phyloP scores from a whole-genome alignment of 2,329 filamentous ascomycete species.

The Akanthomyces lecanii region DNA sequence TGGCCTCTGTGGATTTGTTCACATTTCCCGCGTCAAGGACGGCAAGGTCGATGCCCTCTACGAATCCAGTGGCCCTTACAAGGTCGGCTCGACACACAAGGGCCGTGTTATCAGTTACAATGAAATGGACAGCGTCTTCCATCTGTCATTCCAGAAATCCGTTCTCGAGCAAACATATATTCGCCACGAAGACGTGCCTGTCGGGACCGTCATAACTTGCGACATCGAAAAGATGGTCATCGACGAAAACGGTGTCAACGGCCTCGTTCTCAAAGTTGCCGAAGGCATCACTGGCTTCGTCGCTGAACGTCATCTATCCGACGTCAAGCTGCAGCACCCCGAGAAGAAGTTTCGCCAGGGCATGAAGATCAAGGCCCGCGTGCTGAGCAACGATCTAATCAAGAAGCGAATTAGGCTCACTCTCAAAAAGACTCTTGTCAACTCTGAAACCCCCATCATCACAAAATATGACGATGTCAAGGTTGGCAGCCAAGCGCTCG shows the following conservation, averaged over 20 bases:
- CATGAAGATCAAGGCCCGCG: slow-evolving; percentile 75
- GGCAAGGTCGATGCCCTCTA: slow-evolving; percentile 82
- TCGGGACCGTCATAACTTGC: slow-evolving; percentile 77
- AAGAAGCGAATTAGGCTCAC: slow-evolving; percentile 82
- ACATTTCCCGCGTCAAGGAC: slow-evolving; percentile 90
- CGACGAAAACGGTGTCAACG: slow-evolving; percentile 71
- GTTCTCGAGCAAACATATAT: slow-evolving; percentile 85
- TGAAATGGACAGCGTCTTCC: slow-evolving; percentile 76
- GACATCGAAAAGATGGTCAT: slow-evolving; percentile 81
- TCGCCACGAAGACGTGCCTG: slow-evolving; percentile 80
- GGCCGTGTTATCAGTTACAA: slow-evolving; percentile 85
- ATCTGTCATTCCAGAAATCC: slow-evolving; percentile 77
- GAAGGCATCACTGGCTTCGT: slow-evolving; percentile 89
- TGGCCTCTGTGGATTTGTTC: slow-evolving; percentile 80
- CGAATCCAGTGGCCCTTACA: slow-evolving; percentile 71
- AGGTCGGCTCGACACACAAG: slow-evolving; percentile 71
- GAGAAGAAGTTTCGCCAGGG: slow-evolving; percentile 95
- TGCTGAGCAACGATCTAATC: slow-evolving; percentile 71
- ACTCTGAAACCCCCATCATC: slow-evolving; percentile 79
- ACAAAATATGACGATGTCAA: slow-evolving; percentile 70
- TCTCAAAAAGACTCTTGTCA: slow-evolving; percentile 89
- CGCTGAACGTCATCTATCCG: slow-evolving; percentile 81
- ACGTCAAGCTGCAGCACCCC: slow-evolving; percentile 81
- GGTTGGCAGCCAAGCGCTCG: slow-evolving; percentile 73
- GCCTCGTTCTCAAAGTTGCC: slow-evolving; percentile 76